Evolutionary conservation across 1,284 basidiomycete genomes (phyloP).

Genomic region (Mrakiaceae sp.): DNA sequence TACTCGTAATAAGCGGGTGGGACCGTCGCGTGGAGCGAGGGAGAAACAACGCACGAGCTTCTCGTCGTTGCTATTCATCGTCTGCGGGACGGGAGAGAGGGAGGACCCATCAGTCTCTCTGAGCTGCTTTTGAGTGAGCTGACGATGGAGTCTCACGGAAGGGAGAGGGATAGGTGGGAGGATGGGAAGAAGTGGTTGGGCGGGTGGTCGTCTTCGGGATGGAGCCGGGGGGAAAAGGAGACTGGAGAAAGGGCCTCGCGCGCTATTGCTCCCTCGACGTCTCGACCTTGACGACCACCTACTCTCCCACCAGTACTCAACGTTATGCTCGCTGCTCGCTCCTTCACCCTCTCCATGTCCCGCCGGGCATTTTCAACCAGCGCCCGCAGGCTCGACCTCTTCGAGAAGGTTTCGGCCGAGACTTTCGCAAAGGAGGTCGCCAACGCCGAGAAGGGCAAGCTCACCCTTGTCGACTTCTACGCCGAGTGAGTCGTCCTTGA

Average conservation of each 20-base stretch:
- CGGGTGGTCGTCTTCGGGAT: background rate
- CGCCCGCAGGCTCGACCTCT: background rate
- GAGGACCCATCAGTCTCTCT: conserved; percentile 17
- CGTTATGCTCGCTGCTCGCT: background rate
- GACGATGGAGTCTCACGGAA: conserved; percentile 46
- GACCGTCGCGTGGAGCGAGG: background rate
- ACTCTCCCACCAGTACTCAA: background rate
- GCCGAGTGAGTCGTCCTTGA: background rate
- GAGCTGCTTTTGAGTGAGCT: background rate
- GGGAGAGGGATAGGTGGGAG: conserved; percentile 6
- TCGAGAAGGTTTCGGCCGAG: background rate
- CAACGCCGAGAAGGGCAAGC: background rate
- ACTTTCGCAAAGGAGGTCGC: background rate
- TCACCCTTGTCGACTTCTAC: background rate
- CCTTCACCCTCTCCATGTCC: background rate
- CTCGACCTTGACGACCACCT: background rate
- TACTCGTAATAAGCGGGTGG: background rate
- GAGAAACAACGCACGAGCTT: conserved; percentile 33
- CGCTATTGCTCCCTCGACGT: background rate
- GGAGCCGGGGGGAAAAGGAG: background rate
- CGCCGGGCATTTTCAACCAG: background rate
- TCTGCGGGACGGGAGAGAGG: conserved; percentile 52
- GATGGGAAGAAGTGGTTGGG: conserved; percentile 1
- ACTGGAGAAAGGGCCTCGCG: background rate
- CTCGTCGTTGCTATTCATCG: conserved; percentile 63